Percentiles rank a stretch among this genome's conserved stretches.
These are phyloP conservation scores for Penicillium parvum DNA, from an alignment of 495 filamentous ascomycete species.

Conservation along the genomic window DNA sequence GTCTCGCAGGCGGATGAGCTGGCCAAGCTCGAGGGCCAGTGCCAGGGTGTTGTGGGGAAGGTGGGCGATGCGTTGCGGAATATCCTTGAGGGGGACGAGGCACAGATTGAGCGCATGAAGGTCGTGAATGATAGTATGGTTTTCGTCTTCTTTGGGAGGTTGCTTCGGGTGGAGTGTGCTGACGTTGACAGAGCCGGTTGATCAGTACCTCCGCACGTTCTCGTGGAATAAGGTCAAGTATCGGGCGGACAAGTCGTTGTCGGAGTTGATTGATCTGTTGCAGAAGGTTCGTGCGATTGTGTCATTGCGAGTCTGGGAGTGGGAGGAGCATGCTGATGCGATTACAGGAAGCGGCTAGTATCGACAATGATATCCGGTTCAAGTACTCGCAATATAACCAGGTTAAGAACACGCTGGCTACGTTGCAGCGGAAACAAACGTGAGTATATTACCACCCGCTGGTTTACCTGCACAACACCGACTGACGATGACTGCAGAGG, in stretches of 20 bases:
- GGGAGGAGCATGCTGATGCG: background rate
- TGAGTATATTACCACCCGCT: constrained; percentile 36
- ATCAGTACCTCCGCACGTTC: constrained; percentile 85
- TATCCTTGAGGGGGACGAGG: constrained; percentile 78
- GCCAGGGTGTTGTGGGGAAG: constrained; percentile 80
- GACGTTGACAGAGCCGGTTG: constrained; percentile 68
- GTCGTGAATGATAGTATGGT: constrained; percentile 89
- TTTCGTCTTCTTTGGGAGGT: background rate
- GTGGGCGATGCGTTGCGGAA: constrained; percentile 78
- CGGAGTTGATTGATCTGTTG: constrained; percentile 77
- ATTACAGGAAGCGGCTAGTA: constrained; percentile 70
- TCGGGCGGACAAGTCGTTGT: constrained; percentile 80
- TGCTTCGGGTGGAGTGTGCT: background rate
- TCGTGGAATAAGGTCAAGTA: constrained; percentile 97
- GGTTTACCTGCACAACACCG: constrained; percentile 5
- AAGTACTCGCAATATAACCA: constrained; percentile 92
- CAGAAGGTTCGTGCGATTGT: constrained; percentile 61
- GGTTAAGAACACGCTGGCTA: constrained; percentile 73
- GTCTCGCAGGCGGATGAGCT: constrained; percentile 96
- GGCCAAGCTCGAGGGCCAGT: constrained; percentile 74
- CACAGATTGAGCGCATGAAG: constrained; percentile 80
- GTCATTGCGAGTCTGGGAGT: background rate
- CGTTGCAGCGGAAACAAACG: constrained; percentile 84
- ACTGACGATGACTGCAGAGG: constrained; percentile 50
- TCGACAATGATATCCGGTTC: constrained; percentile 89